Evolutionary conservation across 2,329 filamentous ascomycete genomes (phyloP).

Genomic region (Cytospora piceicola): DNA sequence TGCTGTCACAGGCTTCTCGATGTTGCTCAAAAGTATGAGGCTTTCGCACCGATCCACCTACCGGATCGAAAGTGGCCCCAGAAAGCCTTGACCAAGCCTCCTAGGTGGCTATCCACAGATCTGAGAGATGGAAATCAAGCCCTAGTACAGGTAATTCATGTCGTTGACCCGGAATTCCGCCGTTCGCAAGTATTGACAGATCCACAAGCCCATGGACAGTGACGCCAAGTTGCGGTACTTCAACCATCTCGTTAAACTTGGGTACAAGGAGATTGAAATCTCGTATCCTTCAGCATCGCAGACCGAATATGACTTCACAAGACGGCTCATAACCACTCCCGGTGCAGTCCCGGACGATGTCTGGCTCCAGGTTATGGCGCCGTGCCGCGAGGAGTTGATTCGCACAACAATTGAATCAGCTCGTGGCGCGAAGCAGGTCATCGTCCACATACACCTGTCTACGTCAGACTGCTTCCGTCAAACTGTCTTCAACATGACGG

Average conservation of each 20-base stretch:
- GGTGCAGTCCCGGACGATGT: constrained; percentile 85
- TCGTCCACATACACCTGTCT: constrained; percentile 93
- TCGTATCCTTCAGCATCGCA: constrained; percentile 93
- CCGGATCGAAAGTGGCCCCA: constrained; percentile 80
- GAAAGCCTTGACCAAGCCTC: constrained; percentile 80
- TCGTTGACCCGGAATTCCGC: constrained; percentile 35
- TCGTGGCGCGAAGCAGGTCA: constrained; percentile 86
- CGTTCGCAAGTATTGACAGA: too few relatives aligned
- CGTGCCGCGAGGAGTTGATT: constrained; percentile 90
- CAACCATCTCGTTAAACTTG: constrained; percentile 86
- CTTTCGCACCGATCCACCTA: constrained; percentile 67
- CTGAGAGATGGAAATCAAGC: constrained; percentile 92
- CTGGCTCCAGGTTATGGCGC: constrained; percentile 86
- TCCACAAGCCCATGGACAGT: constrained; percentile 64
- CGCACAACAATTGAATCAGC: constrained; percentile 85
- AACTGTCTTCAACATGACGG: constrained; percentile 84
- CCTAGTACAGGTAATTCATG: constrained; percentile 89
- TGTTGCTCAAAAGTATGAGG: constrained; percentile 75
- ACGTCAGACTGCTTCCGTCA: constrained; percentile 93
- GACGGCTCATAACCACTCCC: constrained; percentile 81
- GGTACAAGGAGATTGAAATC: constrained; percentile 97
- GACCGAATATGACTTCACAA: constrained; percentile 93
- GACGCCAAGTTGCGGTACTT: constrained; percentile 96
- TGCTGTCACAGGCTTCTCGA: constrained; percentile 64
- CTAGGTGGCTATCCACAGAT: constrained; percentile 87